phyloP scores from a whole-genome alignment of 352 stramenopile genomes.

The Phytophthora sp. region DNA sequence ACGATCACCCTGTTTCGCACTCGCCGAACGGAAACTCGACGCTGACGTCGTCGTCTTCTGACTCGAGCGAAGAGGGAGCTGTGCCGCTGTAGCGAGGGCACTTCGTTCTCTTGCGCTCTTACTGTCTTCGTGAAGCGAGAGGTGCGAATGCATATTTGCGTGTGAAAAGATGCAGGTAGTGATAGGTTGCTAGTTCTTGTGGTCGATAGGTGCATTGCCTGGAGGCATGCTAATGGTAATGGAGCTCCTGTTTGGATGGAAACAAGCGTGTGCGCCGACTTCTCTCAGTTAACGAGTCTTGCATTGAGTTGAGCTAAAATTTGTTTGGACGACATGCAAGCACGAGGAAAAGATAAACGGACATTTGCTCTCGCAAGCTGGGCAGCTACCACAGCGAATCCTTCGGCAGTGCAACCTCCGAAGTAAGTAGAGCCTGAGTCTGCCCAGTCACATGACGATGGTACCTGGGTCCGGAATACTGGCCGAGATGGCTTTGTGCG shows the following conservation, averaged over 20 bases:
- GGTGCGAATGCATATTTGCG: slow-evolving; percentile 22
- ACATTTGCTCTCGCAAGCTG: background rate
- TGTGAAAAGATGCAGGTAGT: slow-evolving; percentile 35
- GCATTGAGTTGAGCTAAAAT: slow-evolving; percentile 4
- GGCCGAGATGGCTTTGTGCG: slow-evolving; percentile 88
- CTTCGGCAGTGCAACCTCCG: too few relatives aligned
- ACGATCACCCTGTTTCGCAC: slow-evolving; percentile 7
- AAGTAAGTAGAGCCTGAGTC: background rate
- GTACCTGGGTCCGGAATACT: slow-evolving; percentile 86
- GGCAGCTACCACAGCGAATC: background rate
- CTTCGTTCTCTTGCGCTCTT: background rate
- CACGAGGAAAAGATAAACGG: background rate
- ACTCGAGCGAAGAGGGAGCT: slow-evolving; percentile 39
- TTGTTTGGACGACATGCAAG: slow-evolving; percentile 21
- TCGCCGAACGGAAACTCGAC: slow-evolving; percentile 50
- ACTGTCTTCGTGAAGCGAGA: background rate
- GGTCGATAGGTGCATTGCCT: slow-evolving; percentile 13
- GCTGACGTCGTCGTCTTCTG: slow-evolving; percentile 61
- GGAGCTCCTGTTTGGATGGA: slow-evolving; percentile 26
- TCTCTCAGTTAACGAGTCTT: background rate
- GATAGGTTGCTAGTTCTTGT: slow-evolving; percentile 5
- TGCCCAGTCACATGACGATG: slow-evolving; percentile 82
- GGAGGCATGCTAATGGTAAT: slow-evolving; percentile 15
- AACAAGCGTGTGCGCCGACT: too few relatives aligned
- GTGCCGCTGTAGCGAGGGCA: slow-evolving; percentile 16